Conservation (phyloP, 192 early-diverging fungal species). For the Backusella australiensis region DNA sequence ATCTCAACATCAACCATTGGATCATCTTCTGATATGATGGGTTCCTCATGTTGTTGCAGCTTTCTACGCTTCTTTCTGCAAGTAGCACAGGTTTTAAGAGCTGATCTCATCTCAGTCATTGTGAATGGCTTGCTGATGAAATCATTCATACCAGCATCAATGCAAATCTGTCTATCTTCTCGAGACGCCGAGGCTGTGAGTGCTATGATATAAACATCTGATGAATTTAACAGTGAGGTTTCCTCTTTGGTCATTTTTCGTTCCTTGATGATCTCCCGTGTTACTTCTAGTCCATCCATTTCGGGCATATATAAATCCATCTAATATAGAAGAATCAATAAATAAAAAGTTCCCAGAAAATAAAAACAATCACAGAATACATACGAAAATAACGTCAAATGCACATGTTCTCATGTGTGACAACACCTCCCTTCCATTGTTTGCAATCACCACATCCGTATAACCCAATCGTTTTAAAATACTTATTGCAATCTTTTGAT, state of each 20-base stretch:
- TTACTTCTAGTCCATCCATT: constrained; percentile 40
- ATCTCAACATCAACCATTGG: constrained; percentile 21
- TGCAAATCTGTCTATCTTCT: constrained; percentile 49
- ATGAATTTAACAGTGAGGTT: constrained; percentile 13
- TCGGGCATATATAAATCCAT: constrained; percentile 44
- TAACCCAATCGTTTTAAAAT: constrained; percentile 50
- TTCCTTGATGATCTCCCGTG: constrained; percentile 28
- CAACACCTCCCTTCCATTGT: constrained; percentile 49
- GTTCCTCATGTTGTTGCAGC: background rate
- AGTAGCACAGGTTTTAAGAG: constrained; percentile 25
- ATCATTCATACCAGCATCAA: constrained; percentile 55
- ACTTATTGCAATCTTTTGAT: constrained; percentile 50
- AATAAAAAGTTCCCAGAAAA: background rate
- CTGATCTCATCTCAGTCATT: constrained; percentile 44
- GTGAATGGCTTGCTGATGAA: constrained; percentile 54
- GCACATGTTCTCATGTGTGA: constrained; percentile 33
- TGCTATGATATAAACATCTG: constrained; percentile 51
- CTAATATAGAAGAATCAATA: constrained; percentile 4
- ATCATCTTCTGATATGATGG: constrained; percentile 14
- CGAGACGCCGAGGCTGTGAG: constrained; percentile 50
- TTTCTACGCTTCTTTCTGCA: constrained; percentile 14
- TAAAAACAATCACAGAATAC: background rate
- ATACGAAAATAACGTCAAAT: constrained; percentile 50
- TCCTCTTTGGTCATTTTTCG: background rate
- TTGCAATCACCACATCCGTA: constrained; percentile 40